These are phyloP conservation scores for Parastagonospora nodorum DNA, from an alignment of 2,329 filamentous ascomycete species.

Conservation along the genomic window DNA sequence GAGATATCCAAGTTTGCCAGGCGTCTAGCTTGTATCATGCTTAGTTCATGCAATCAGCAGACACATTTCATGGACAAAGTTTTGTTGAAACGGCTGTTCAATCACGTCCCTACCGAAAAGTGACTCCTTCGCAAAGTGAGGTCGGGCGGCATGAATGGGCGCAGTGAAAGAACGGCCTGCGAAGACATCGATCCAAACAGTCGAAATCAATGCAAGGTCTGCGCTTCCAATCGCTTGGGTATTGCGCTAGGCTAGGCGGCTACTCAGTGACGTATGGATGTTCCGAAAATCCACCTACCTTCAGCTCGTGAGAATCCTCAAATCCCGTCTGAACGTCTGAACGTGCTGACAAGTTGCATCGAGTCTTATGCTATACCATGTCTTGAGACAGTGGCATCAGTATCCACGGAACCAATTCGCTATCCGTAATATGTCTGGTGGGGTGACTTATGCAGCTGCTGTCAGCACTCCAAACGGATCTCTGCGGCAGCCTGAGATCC, in stretches of 20 bases:
- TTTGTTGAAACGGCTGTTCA: no score
- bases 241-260: slow-evolving; percentile 16
- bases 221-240: slow-evolving; percentile 15
- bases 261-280: slow-evolving; percentile 6
- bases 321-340: background rate
- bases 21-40: no score
- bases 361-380: slow-evolving; percentile 6
- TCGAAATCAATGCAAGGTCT: no score
- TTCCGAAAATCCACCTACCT: slow-evolving; percentile 6
- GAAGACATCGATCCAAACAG: no score
- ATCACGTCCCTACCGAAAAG: no score
- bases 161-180: no score
- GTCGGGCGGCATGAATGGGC: no score
- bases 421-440: slow-evolving; percentile 12
- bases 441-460: slow-evolving; percentile 25
- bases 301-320: background rate
- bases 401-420: background rate
- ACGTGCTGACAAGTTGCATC: background rate
- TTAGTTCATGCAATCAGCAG: no score
- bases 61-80: no score
- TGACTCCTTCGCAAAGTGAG: no score
- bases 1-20: no score
- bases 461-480: slow-evolving; percentile 22
- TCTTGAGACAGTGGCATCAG: slow-evolving; percentile 4
- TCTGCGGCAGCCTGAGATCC: slow-evolving; percentile 17